Evolutionary conservation across 306 rosid species (phyloP).

Genomic region (Castanospermum australe): DNA sequence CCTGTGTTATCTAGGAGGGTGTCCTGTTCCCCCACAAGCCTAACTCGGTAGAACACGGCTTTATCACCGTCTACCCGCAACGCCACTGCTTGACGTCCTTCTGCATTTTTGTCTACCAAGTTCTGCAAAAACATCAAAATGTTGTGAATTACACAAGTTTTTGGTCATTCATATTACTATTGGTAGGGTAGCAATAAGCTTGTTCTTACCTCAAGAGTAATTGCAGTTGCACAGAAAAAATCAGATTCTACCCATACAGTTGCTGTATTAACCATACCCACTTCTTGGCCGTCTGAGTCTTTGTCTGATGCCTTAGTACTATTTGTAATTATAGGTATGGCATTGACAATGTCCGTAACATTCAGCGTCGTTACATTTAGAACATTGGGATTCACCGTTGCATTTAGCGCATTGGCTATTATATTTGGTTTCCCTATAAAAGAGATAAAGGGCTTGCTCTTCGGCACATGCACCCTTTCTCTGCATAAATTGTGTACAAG

Average conservation of each 20-base stretch:
- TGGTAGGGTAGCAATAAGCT: neutral
- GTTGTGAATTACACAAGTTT: neutral
- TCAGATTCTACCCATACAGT: slow-evolving; percentile 61
- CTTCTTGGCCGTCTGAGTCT: slow-evolving; percentile 34
- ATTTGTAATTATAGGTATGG: slow-evolving; percentile 45
- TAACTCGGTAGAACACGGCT: slow-evolving; percentile 60
- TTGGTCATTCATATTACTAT: neutral
- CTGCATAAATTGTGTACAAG: slow-evolving; percentile 36
- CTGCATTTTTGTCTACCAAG: slow-evolving; percentile 49
- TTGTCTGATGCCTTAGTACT: slow-evolving; percentile 66
- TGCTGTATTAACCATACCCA: slow-evolving; percentile 56
- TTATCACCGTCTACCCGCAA: slow-evolving; percentile 65
- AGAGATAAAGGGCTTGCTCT: slow-evolving; percentile 60
- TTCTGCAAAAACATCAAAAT: slow-evolving; percentile 35
- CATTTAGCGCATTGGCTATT: neutral
- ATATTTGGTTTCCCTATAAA: slow-evolving; percentile 50
- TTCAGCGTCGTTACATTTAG: neutral
- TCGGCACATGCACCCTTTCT: slow-evolving; percentile 63
- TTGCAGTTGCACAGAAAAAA: slow-evolving; percentile 63
- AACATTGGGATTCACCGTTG: neutral
- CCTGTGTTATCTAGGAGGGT: slow-evolving; percentile 67
- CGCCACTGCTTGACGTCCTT: slow-evolving; percentile 69
- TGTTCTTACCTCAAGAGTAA: slow-evolving; percentile 56
- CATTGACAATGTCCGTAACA: neutral
- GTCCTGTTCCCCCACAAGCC: slow-evolving; percentile 65